A percentile compares a stretch with the other conserved stretches of the same genome.
Conservation (phyloP, 2,329 filamentous ascomycete species). For the Rutstroemia sp. region DNA sequence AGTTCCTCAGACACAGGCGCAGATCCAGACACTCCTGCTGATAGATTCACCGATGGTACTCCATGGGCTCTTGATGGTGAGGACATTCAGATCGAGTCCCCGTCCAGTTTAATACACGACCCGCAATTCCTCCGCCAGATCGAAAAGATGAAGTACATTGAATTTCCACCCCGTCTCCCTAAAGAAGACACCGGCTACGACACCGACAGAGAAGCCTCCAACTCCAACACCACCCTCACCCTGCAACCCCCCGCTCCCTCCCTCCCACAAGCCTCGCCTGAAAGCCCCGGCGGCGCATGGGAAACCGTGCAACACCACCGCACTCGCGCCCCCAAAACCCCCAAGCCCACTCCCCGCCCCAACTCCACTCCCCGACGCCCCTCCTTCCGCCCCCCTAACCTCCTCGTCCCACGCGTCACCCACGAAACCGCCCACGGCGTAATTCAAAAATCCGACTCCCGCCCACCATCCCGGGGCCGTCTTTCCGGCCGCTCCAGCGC, state of each 20-base stretch:
- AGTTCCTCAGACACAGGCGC: conserved; percentile 39
- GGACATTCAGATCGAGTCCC: conserved; percentile 22
- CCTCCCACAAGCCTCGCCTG: background rate
- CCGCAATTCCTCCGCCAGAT: conserved; percentile 13
- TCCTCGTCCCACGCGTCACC: conserved; percentile 21
- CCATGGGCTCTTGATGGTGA: conserved; percentile 20
- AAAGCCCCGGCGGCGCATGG: conserved; percentile 22
- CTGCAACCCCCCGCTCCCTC: background rate
- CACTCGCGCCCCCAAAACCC: conserved; percentile 34
- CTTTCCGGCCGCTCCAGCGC: conserved; percentile 32
- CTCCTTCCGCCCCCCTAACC: conserved; percentile 31
- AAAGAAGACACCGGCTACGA: conserved; percentile 25
- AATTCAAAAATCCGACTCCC: conserved; percentile 12
- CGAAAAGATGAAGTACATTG: conserved; percentile 6
- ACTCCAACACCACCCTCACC: conserved; percentile 16
- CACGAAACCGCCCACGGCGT: conserved; percentile 23
- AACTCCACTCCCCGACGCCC: conserved; percentile 36
- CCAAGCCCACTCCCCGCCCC: conserved; percentile 36
- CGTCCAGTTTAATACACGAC: conserved; percentile 17
- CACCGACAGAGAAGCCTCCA: conserved; percentile 22
- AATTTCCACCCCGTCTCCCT: conserved; percentile 13
- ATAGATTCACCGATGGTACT: conserved; percentile 20
- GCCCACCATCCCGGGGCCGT: conserved; percentile 18
- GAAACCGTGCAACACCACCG: conserved; percentile 17
- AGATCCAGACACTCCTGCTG: conserved; percentile 33